Base-by-base conservation (phyloP, 2,329 filamentous ascomycete species). In the Talaromyces sp. region DNA sequence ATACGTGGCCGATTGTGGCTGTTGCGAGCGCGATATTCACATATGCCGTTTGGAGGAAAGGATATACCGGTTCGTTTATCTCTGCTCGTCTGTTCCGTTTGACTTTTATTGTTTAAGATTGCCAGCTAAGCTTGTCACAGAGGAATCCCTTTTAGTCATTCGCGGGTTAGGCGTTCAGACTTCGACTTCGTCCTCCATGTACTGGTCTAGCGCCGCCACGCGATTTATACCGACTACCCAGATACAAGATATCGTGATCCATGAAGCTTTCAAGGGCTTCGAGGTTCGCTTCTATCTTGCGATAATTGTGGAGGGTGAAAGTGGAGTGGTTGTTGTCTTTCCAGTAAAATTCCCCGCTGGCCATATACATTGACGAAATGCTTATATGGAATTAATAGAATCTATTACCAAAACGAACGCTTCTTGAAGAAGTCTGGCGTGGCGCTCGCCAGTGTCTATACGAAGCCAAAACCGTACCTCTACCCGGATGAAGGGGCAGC, bases 211-310 rank as follows among this genome's bases (percentile, higher is more conserved):
- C 9, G 79, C 85, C 2, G 82, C 84, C 1, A 90, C 87, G n/a
- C 82, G 88, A 59, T 92, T 91, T 76, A 98, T 99, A 66, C 94
- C 95, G 0, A 97, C 94, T 0, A 91, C 90, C 52, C 89, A 92
- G 78, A 96, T 99, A 65, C 91, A 91, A 74, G 95, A 99, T 75
- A 89, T 99, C 64, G 87, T 97, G 62, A 91, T 99, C 60, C 93
- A 97, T 75, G 95, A 99, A 81, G 95, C 93, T 3, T 98, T 98
- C 78, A 87, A 87, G 65, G 93, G 93, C 0, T 96, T 97, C 73
- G 92, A 93, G 78, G 93, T 98, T 41, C 82, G 89, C 47, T 96
- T 94, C 74, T 97, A 97, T 74, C 81, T 99, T 9, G 87, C 92
- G 4, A 91, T 98, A 35, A 90, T 98, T 62, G 92, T 98, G 19